These are phyloP conservation scores for Aureobasidium sp. DNA, from an alignment of 2,329 filamentous ascomycete species.

Conservation along the genomic window DNA sequence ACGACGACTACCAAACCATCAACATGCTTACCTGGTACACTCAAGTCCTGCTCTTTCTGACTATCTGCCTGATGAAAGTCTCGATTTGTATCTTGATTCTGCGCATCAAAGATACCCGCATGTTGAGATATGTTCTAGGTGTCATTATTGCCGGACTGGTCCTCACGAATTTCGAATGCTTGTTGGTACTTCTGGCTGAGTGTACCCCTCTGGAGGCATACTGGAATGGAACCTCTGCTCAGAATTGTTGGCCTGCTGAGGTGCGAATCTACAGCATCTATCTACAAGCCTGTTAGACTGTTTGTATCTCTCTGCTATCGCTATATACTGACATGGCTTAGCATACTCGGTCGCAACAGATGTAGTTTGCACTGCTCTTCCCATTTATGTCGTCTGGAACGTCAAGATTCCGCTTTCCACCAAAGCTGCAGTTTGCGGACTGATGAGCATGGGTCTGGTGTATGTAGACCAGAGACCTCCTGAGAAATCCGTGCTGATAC, in stretches of 20 bases:
- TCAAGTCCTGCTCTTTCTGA: slow-evolving; percentile 37
- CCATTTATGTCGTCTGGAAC: slow-evolving; percentile 24
- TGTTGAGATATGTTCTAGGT: slow-evolving; percentile 25
- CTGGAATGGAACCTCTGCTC: slow-evolving; percentile 21
- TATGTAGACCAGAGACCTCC: neutral
- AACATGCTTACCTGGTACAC: slow-evolving; percentile 35
- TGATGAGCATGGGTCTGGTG: slow-evolving; percentile 25
- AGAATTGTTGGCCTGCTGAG: slow-evolving; percentile 24
- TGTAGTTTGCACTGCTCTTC: slow-evolving; percentile 24
- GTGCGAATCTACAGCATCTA: slow-evolving; percentile 28
- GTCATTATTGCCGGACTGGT: slow-evolving; percentile 23
- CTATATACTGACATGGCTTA: slow-evolving; percentile 10
- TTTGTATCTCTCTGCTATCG: neutral
- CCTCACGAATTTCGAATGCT: slow-evolving; percentile 22
- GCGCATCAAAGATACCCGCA: slow-evolving; percentile 33
- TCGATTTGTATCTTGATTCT: slow-evolving; percentile 39
- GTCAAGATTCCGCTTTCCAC: slow-evolving; percentile 22
- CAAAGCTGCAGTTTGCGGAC: slow-evolving; percentile 24
- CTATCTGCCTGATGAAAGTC: slow-evolving; percentile 36
- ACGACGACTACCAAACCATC: slow-evolving; percentile 31
- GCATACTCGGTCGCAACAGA: slow-evolving; percentile 26
- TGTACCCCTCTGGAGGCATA: slow-evolving; percentile 24
- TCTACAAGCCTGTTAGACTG: slow-evolving; percentile 25
- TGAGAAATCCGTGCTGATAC: slow-evolving; percentile 13
- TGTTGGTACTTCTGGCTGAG: slow-evolving; percentile 25